These are phyloP conservation scores for Neoconidiobolus thromboides DNA, from an alignment of 371 early-diverging fungal species.

Conservation along the genomic window DNA sequence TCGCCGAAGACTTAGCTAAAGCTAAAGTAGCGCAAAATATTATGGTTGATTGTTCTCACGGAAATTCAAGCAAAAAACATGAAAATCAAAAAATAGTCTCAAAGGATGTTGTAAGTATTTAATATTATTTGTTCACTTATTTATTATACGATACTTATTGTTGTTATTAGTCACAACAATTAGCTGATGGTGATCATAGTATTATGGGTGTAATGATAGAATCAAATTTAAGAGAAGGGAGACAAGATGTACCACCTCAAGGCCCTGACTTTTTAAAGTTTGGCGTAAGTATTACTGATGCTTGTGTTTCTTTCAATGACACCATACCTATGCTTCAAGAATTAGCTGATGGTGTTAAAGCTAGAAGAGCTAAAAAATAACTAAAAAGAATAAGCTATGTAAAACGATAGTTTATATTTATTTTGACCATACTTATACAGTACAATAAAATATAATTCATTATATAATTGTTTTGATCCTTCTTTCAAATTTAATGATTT, in stretches of 20 bases:
- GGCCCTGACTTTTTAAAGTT: constrained; percentile 47
- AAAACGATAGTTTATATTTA: too few species aligned
- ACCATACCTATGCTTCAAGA: constrained; percentile 45
- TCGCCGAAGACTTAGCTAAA: constrained; percentile 34
- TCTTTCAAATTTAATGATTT: too few species aligned
- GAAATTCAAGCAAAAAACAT: constrained; percentile 59
- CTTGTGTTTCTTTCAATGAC: constrained; percentile 60
- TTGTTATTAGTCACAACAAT: constrained; percentile 16
- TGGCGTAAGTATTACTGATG: constrained; percentile 71
- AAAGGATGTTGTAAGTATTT: constrained; percentile 26
- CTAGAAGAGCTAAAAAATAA: constrained; percentile 11
- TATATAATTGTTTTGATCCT: too few species aligned
- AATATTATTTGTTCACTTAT: too few species aligned
- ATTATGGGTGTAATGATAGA: constrained; percentile 91
- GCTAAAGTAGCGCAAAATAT: constrained; percentile 37
- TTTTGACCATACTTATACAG: too few species aligned
- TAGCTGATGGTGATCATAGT: constrained; percentile 34
- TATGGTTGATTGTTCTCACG: constrained; percentile 93
- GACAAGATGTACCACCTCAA: constrained; percentile 49
- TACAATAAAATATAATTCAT: too few species aligned
- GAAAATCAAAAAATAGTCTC: constrained; percentile 64
- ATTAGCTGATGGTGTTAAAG: constrained; percentile 43
- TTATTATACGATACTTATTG: too few species aligned
- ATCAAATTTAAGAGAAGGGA: constrained; percentile 63
- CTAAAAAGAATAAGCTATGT: too few species aligned